Conservation (phyloP, 768 basidiomycete genomes). For the Lepiota brunneoincarnata region DNA sequence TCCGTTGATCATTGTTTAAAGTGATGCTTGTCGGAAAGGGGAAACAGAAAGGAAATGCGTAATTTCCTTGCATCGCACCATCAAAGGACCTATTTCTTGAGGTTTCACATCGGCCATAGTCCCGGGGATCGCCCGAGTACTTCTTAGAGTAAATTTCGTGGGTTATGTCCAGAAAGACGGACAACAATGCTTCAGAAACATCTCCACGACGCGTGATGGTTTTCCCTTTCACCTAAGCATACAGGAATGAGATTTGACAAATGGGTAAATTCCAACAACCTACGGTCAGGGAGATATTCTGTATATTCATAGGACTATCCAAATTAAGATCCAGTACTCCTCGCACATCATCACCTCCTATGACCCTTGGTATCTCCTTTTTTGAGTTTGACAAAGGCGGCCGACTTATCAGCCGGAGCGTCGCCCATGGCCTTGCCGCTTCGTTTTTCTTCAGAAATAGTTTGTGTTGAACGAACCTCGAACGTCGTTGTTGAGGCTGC, state of each 20-base stretch:
- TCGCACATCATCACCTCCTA: conserved; percentile 18
- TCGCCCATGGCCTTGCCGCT: conserved; percentile 15
- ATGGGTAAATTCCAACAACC: not conserved
- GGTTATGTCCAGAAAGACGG: conserved; percentile 11
- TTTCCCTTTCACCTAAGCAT: conserved; percentile 15
- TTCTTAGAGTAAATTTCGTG: conserved; percentile 28
- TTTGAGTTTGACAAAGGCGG: conserved; percentile 7
- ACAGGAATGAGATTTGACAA: not conserved
- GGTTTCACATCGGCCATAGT: not conserved
- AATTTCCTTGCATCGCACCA: conserved; percentile 32
- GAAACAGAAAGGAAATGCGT: conserved; percentile 38
- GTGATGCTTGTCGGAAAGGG: conserved; percentile 31
- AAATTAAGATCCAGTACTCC: conserved; percentile 17
- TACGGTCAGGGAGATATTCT: conserved; percentile 15
- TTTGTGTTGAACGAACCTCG: not conserved
- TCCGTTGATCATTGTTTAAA: conserved; percentile 12
- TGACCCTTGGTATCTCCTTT: conserved; percentile 16
- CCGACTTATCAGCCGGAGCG: conserved; percentile 15
- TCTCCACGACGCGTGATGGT: conserved; percentile 2
- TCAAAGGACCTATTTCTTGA: conserved; percentile 23
- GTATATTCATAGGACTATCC: conserved; percentile 15
- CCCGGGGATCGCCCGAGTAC: conserved; percentile 24
- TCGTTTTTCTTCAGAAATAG: conserved; percentile 2
- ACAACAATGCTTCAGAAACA: not conserved
- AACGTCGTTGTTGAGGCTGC: not conserved